A percentile compares a stretch with the other conserved stretches of the same genome.
Evolutionary conservation across 768 basidiomycete genomes (phyloP).

Genomic region (Hericium rajendrae): DNA sequence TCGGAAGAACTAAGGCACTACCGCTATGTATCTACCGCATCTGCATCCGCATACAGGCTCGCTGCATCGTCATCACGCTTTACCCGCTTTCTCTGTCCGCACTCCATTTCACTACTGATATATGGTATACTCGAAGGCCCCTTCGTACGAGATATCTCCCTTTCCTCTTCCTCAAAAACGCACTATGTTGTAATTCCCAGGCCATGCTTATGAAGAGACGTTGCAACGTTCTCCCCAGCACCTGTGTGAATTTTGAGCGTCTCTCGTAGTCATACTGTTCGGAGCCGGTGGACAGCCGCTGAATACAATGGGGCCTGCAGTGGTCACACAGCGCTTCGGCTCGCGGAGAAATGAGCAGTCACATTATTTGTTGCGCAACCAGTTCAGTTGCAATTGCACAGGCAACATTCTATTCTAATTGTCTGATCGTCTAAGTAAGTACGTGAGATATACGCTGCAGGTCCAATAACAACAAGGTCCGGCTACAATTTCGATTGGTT

Average conservation of each 20-base stretch:
- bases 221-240: background rate
- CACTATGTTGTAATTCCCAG: background rate
- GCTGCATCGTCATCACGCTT: slow-evolving; percentile 32
- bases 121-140: background rate
- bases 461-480: no score
- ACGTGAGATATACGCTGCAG: no score
- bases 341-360: background rate
- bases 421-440: no score
- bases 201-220: background rate
- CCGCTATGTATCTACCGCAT: slow-evolving; percentile 14
- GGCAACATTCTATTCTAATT: no score
- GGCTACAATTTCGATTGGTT: slow-evolving; percentile 8
- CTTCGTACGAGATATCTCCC: background rate
- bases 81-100: slow-evolving; percentile 34
- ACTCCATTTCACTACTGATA: background rate
- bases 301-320: no score
- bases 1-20: slow-evolving; percentile 67
- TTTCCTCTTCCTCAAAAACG: background rate
- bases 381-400: background rate
- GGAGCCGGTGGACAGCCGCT: no score
- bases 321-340: background rate
- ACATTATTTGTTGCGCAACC: background rate
- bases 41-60: slow-evolving; percentile 15
- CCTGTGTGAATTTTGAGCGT: no score
- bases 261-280: no score